A percentile compares a stretch with the other conserved stretches of the same genome.
These are phyloP conservation scores for Antarctomyces pellizariae DNA, from an alignment of 495 filamentous ascomycete genomes.

Conservation along the genomic window DNA sequence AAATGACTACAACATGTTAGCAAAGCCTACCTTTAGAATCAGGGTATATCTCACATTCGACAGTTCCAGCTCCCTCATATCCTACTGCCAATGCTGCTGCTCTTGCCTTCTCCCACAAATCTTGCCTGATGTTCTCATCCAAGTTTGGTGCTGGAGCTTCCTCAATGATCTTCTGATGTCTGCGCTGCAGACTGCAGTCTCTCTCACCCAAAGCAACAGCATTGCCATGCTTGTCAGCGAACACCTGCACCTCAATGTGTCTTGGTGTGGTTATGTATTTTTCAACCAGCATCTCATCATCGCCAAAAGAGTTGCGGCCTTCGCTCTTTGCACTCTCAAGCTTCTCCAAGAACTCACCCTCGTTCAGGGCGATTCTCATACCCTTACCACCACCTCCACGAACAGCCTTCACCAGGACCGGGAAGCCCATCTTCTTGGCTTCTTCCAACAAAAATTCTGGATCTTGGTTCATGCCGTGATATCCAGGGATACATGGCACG, in stretches of 20 bases:
- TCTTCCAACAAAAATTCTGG: conserved; percentile 41
- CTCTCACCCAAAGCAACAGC: conserved; percentile 66
- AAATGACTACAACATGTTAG: conserved; percentile 33
- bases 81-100: conserved; percentile 76
- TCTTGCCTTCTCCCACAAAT: conserved; percentile 84
- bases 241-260: conserved; percentile 95
- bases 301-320: conserved; percentile 76
- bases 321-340: conserved; percentile 76
- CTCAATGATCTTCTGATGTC: conserved; percentile 95
- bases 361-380: conserved; percentile 75
- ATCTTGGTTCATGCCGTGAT: conserved; percentile 74
- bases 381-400: conserved; percentile 94
- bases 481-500: conserved; percentile 89
- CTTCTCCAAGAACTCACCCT: conserved; percentile 59
- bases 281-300: conserved; percentile 90
- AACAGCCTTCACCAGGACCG: conserved; percentile 89
- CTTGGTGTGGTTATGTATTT: conserved; percentile 87
- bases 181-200: conserved; percentile 67
- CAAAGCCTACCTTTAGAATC: not conserved
- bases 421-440: conserved; percentile 67
- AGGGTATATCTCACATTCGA: conserved; percentile 35
- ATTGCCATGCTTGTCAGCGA: conserved; percentile 76
- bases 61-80: conserved; percentile 89
- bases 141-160: conserved; percentile 86
- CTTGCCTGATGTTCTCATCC: conserved; percentile 51